Conservation (phyloP, 495 filamentous ascomycete species). For the Pyrenopolyporus hunteri region DNA sequence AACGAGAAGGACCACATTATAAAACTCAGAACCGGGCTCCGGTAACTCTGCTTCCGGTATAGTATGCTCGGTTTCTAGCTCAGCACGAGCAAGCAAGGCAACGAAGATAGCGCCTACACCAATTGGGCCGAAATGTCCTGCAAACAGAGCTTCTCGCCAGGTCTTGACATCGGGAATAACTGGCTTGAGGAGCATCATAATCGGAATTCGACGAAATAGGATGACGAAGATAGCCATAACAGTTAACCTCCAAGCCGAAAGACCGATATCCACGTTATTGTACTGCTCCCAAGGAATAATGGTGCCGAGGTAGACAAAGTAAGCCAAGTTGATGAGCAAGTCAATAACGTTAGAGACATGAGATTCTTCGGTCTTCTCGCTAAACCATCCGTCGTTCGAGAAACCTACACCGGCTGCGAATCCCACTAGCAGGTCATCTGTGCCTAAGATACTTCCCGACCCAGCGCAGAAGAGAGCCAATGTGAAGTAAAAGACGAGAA, state of each 20-base stretch:
- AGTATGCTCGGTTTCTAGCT: slow-evolving; percentile 75
- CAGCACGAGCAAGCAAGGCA: slow-evolving; percentile 86
- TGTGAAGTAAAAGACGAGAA: slow-evolving; percentile 98
- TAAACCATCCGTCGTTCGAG: slow-evolving; percentile 99
- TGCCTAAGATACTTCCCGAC: slow-evolving; percentile 86
- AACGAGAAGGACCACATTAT: slow-evolving; percentile 77
- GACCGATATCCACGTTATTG: slow-evolving; percentile 71
- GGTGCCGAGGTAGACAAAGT: slow-evolving; percentile 96
- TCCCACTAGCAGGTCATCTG: slow-evolving; percentile 96
- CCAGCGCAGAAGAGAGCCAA: slow-evolving; percentile 96
- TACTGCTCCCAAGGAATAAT: slow-evolving; percentile 95
- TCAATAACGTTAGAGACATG: slow-evolving; percentile 99
- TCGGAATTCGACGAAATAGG: slow-evolving; percentile 94
- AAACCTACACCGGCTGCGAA: slow-evolving; percentile 96
- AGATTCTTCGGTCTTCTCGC: slow-evolving; percentile 96
- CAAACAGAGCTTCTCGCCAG: slow-evolving; percentile 97
- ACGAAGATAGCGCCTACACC: slow-evolving; percentile 98
- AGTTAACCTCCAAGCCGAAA: slow-evolving; percentile 84
- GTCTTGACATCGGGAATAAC: slow-evolving; percentile 97
- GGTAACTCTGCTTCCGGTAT: slow-evolving; percentile 73
- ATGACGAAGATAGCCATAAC: slow-evolving; percentile 92
- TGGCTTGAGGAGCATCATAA: slow-evolving; percentile 92
- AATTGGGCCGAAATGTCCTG: slow-evolving; percentile 97
- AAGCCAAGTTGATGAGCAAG: slow-evolving; percentile 92
- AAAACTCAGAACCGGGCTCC: slow-evolving; percentile 56